phyloP scores from a whole-genome alignment of 108 stramenopile species.

The Nitzschia palea region DNA sequence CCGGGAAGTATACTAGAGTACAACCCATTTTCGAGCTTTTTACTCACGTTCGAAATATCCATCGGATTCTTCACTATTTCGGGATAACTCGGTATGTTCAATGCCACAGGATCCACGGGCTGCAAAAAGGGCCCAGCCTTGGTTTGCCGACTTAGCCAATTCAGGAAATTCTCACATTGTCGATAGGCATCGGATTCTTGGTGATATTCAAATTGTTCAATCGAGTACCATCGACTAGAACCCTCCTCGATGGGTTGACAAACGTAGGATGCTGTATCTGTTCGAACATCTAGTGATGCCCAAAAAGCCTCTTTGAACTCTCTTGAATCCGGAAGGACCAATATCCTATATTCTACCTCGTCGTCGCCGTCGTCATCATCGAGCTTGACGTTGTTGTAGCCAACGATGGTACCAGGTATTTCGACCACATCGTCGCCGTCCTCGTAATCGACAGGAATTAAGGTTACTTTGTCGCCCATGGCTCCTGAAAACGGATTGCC shows the following conservation, averaged over 20 bases:
- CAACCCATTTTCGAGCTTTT: slow-evolving; percentile 72
- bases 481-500: slow-evolving; percentile 45
- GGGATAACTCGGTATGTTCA: slow-evolving; percentile 88
- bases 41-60: slow-evolving; percentile 89
- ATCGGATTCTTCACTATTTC: slow-evolving; percentile 90
- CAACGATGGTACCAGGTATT: slow-evolving; percentile 36
- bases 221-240: slow-evolving; percentile 36
- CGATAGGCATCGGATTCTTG: slow-evolving; percentile 60
- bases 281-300: slow-evolving; percentile 54
- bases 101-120: slow-evolving; percentile 92
- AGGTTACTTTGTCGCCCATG: slow-evolving; percentile 28
- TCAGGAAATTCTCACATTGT: slow-evolving; percentile 57
- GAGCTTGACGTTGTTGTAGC: slow-evolving; percentile 36
- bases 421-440: slow-evolving; percentile 22
- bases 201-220: slow-evolving; percentile 73
- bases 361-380: slow-evolving; percentile 23
- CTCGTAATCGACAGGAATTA: slow-evolving; percentile 36
- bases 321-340: slow-evolving; percentile 33
- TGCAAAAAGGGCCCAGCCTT: slow-evolving; percentile 66
- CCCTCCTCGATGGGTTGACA: slow-evolving; percentile 22
- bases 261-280: slow-evolving; percentile 32
- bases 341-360: slow-evolving; percentile 33
- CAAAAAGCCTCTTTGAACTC: slow-evolving; percentile 44
- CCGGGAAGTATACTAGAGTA: slow-evolving; percentile 76
- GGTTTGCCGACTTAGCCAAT: slow-evolving; percentile 49